A percentile compares a stretch with the other conserved stretches of the same genome.
These are phyloP conservation scores for Brasilioporus rufonigricans DNA, from an alignment of 768 basidiomycete species.

Conservation along the genomic window DNA sequence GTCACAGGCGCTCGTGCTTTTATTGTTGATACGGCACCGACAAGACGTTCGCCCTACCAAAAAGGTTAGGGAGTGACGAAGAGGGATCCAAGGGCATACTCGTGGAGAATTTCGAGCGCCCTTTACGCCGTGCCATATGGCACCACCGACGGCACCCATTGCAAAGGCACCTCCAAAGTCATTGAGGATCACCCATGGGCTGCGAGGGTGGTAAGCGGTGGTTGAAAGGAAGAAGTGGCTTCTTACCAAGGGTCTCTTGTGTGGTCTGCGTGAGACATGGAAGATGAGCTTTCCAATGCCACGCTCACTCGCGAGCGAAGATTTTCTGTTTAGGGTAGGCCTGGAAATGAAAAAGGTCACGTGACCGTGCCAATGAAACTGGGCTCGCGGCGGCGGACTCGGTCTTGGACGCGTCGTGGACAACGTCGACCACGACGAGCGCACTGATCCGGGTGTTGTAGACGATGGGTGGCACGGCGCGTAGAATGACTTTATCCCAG, in stretches of 20 bases:
- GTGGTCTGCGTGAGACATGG: slow-evolving; percentile 89
- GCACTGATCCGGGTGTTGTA: neutral
- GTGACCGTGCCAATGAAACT: slow-evolving; percentile 32
- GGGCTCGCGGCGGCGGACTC: neutral
- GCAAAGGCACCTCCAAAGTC: slow-evolving; percentile 98
- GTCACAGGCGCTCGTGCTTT: slow-evolving; percentile 98
- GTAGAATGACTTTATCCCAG: slow-evolving; percentile 34
- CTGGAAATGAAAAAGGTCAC: slow-evolving; percentile 13
- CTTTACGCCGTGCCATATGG: slow-evolving; percentile 98
- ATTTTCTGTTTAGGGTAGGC: slow-evolving; percentile 35
- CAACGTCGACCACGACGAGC: slow-evolving; percentile 19
- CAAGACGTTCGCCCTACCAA: slow-evolving; percentile 85
- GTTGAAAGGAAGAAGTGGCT: neutral
- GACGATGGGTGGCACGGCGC: slow-evolving; percentile 24
- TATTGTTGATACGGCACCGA: slow-evolving; percentile 93
- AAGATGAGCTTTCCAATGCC: neutral
- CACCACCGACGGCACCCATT: slow-evolving; percentile 97
- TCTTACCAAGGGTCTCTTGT: slow-evolving; percentile 88
- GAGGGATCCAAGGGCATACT: slow-evolving; percentile 44
- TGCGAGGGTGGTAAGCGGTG: slow-evolving; percentile 31
- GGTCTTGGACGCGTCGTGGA: slow-evolving; percentile 21
- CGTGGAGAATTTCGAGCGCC: slow-evolving; percentile 95
- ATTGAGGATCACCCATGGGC: slow-evolving; percentile 98
- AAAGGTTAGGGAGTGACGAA: neutral
- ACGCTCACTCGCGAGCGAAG: neutral